Percentiles rank a stretch among this genome's conserved stretches.
Conservation (phyloP, 208 protist genomes). For the Wallacemonas rigidus region DNA sequence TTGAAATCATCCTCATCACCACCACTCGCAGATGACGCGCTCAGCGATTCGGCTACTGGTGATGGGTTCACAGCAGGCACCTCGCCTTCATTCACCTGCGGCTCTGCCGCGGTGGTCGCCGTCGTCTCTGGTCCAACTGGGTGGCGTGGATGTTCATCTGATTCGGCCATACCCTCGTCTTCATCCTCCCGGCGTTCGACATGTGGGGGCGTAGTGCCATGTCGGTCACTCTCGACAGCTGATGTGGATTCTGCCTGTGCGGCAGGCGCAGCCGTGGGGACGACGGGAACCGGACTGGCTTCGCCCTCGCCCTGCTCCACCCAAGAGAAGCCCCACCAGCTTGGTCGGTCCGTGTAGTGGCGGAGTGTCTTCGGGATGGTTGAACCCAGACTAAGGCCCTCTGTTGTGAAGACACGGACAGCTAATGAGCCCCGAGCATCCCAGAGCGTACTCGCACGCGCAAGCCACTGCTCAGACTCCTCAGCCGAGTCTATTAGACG, state of each 20-base stretch:
- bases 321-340: slow-evolving; percentile 44
- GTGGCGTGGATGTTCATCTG: neutral
- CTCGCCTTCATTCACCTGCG: neutral
- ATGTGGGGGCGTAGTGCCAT: too few relatives aligned
- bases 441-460: slow-evolving; percentile 48
- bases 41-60: neutral
- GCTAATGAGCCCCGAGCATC: slow-evolving; percentile 34
- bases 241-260: neutral
- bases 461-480: slow-evolving; percentile 35
- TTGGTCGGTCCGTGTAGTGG: slow-evolving; percentile 11
- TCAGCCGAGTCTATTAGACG: slow-evolving; percentile 52
- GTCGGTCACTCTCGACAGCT: neutral
- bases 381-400: slow-evolving; percentile 41
- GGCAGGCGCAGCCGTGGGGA: neutral
- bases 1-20: slow-evolving; percentile 18
- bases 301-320: slow-evolving; percentile 28
- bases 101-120: neutral
- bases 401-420: slow-evolving; percentile 41
- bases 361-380: slow-evolving; percentile 42
- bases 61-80: neutral
- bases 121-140: too few relatives aligned
- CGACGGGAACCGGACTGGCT: neutral
- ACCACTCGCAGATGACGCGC: slow-evolving; percentile 6
- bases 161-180: neutral
- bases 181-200: neutral